Evolutionary conservation across 2,329 filamentous ascomycete species (phyloP), one percentile per base, ranked within the genome.

Genomic region (Fusarium irregulare): DNA sequence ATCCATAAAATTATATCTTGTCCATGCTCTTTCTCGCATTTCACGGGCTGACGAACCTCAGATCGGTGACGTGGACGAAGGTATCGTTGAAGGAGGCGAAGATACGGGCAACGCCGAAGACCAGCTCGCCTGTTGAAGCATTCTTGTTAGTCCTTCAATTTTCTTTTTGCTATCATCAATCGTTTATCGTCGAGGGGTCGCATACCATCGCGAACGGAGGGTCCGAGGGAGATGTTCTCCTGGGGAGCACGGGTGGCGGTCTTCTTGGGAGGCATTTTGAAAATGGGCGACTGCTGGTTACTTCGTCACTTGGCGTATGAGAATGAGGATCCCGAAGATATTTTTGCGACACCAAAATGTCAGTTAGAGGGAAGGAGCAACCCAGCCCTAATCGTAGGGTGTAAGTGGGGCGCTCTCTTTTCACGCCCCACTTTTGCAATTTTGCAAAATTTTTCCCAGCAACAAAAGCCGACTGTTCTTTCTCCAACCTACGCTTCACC

Each of bases 21-120:
- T 46, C 53, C 50, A 62, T 50, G 51, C 41, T 57, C 63, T 51
- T 65, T 55, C 48, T 67, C 34, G 45, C 46, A 58, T 48, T 70
- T 76, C 64, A 74, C 27, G 73, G 66, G 62, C 48, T 69, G 79
- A 88, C 89, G 83, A 85, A 94, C 92, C 88, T 91, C 84, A 99
- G 93, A 97, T 98, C 96, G 88, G 96, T 99, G 83, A 99, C 93
- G 88, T 99, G 96, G 83, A 99, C 96, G 87, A 94, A 94, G 83
- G 92, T 94, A 81, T 94, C 92, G 87, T 94, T 94, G 89, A 94
- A 94, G 75, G 93, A 97, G 80, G 94, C 94, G 86, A 98, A 82
- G 88, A 98, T 98, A 84, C 94, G 93, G 83, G 94, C 94, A 86
- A 97, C 94, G 84, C 94, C 94, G 84, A 98, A 98, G 84, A 97